Conservation (phyloP, 192 early-diverging fungal species). For the Coemansia sp. region DNA sequence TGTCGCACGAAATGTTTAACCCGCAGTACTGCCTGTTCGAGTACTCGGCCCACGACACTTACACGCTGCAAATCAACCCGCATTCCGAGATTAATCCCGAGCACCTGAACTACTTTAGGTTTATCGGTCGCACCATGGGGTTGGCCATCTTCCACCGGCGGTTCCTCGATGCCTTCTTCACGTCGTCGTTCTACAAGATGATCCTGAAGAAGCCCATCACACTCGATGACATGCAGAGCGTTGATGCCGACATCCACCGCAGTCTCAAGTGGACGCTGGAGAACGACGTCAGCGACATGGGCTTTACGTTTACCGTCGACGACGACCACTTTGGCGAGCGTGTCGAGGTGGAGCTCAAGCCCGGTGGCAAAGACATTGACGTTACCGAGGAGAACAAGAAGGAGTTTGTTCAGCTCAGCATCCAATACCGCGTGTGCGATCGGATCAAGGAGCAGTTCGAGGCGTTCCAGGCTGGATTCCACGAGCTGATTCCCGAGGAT, state of each 20-base stretch:
- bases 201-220: constrained; percentile 88
- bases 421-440: constrained; percentile 84
- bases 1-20: constrained; percentile 99
- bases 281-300: constrained; percentile 82
- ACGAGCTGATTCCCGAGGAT: constrained; percentile 94
- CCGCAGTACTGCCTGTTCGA: constrained; percentile 96
- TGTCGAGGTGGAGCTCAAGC: constrained; percentile 87
- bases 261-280: constrained; percentile 96
- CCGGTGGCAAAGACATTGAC: constrained; percentile 82
- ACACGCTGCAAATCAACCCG: constrained; percentile 98
- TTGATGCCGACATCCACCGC: constrained; percentile 89
- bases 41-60: constrained; percentile 97
- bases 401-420: constrained; percentile 90
- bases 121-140: constrained; percentile 96
- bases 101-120: constrained; percentile 97
- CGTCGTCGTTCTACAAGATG: constrained; percentile 96
- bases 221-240: constrained; percentile 90
- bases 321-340: constrained; percentile 91
- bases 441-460: constrained; percentile 96
- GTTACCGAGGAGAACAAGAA: constrained; percentile 96
- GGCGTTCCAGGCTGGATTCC: constrained; percentile 94
- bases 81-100: constrained; percentile 94
- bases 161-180: constrained; percentile 95
- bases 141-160: constrained; percentile 97
- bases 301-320: constrained; percentile 92